Conservation (phyloP, 192 early-diverging fungal species). For the Thamnidium elegans region DNA sequence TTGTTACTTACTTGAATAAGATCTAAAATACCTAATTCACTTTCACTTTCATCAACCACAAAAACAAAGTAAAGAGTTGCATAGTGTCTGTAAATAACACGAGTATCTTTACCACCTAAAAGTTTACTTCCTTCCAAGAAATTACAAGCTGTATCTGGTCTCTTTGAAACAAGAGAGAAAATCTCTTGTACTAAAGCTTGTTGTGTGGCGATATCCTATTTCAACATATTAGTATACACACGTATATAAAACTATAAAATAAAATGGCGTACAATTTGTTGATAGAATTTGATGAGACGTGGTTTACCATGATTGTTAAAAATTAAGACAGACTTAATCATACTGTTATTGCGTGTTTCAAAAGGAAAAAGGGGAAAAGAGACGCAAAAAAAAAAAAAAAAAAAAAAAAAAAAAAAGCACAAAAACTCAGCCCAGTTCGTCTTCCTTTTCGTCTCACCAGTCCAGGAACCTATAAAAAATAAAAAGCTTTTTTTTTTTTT, state of each 20-base stretch:
- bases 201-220: conserved; percentile 76
- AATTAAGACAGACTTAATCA: conserved; percentile 97
- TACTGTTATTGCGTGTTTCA: conserved; percentile 18
- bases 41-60: conserved; percentile 94
- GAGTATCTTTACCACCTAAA: conserved; percentile 78
- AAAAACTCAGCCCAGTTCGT: not conserved
- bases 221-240: not conserved
- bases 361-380: too few relatives aligned
- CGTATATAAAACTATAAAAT: not conserved
- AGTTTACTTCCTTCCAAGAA: conserved; percentile 84
- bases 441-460: not conserved
- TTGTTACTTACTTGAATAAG: conserved; percentile 74
- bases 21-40: conserved; percentile 94
- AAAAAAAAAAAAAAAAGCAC: not conserved
- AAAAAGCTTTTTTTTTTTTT: not conserved
- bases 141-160: conserved; percentile 88
- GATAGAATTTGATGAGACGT: conserved; percentile 90
- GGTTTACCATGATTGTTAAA: conserved; percentile 98
- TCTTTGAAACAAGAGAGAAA: conserved; percentile 75
- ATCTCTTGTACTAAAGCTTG: conserved; percentile 89
- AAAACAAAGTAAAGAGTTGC: conserved; percentile 98
- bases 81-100: conserved; percentile 95
- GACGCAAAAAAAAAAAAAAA: too few relatives aligned
- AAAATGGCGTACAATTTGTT: conserved; percentile 67
- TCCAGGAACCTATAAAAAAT: not conserved